phyloP scores from a whole-genome alignment of 2,329 filamentous ascomycete genomes.

The Oidium heveae region DNA sequence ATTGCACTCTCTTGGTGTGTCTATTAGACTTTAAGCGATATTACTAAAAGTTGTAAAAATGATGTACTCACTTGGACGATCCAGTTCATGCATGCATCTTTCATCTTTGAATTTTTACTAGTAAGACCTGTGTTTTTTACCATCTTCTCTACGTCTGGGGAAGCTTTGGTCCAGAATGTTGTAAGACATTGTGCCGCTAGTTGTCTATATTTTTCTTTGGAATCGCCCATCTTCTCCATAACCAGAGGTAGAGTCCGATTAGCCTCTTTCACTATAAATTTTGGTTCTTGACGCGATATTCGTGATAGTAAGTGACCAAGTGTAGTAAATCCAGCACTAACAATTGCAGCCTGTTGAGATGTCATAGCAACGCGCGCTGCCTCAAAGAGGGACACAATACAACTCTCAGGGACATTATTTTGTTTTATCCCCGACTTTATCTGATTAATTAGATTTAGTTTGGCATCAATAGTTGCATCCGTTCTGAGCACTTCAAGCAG shows the following conservation, averaged over 20 bases:
- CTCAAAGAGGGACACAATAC: constrained; percentile 54
- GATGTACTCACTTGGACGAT: constrained; percentile 35
- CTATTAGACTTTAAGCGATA: constrained; percentile 16
- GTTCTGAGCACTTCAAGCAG: constrained; percentile 27
- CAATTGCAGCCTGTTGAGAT: constrained; percentile 52
- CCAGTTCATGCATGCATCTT: constrained; percentile 70
- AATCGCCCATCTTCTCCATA: constrained; percentile 66
- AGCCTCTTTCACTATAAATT: constrained; percentile 43
- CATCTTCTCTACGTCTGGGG: constrained; percentile 51
- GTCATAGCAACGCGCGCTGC: constrained; percentile 50
- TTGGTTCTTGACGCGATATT: constrained; percentile 61
- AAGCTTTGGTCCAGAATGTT: constrained; percentile 48
- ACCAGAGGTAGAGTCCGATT: constrained; percentile 48
- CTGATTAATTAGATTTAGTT: constrained; percentile 43
- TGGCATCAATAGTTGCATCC: constrained; percentile 42
- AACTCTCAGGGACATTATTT: constrained; percentile 57
- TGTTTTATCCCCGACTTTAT: constrained; percentile 84
- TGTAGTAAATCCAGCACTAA: constrained; percentile 65
- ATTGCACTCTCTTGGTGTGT: constrained; percentile 63
- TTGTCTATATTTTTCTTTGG: constrained; percentile 59
- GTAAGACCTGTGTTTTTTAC: constrained; percentile 56
- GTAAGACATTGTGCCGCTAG: constrained; percentile 51
- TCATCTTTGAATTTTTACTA: constrained; percentile 60
- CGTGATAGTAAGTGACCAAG: constrained; percentile 73
- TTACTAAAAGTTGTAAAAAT: not conserved